Percentiles rank a stretch among this genome's conserved stretches.
phyloP scores from a whole-genome alignment of 129 eudicot genomes.

The Lactuca saligna region DNA sequence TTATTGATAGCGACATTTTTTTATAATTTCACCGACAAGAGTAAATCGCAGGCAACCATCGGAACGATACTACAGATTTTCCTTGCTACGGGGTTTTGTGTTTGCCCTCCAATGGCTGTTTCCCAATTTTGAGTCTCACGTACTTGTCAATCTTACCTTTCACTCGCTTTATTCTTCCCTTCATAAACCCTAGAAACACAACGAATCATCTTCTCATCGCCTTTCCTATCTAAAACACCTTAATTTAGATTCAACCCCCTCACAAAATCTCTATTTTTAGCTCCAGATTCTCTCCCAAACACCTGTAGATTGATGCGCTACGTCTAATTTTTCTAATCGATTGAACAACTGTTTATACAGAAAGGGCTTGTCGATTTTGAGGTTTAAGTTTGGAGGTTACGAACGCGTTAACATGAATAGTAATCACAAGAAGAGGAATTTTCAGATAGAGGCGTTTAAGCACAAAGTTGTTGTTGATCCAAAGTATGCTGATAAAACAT shows the following conservation, averaged over 20 bases:
- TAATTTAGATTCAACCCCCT: neutral
- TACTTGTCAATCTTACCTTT: neutral
- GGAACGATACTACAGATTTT: neutral
- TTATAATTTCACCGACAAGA: neutral
- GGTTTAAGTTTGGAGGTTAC: neutral
- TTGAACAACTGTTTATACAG: neutral
- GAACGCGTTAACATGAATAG: conserved; percentile 18
- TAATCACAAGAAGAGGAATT: conserved; percentile 67
- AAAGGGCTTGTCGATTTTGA: neutral
- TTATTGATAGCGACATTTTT: neutral
- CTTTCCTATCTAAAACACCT: neutral
- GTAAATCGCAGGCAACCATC: neutral
- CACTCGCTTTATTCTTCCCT: neutral
- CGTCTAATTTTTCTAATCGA: neutral
- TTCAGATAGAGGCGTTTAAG: conserved; percentile 81
- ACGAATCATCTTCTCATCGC: neutral
- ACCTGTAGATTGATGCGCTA: neutral
- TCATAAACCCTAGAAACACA: conserved; percentile 1
- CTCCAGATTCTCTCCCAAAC: neutral
- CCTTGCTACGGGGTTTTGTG: neutral
- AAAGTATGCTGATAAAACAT: conserved; percentile 81
- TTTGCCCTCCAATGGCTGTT: conserved; percentile 1
- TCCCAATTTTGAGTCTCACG: neutral
- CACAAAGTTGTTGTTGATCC: conserved; percentile 79
- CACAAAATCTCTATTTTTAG: neutral